phyloP scores from a whole-genome alignment of 768 basidiomycete genomes.

The Phlebiopsis flavidoalba region DNA sequence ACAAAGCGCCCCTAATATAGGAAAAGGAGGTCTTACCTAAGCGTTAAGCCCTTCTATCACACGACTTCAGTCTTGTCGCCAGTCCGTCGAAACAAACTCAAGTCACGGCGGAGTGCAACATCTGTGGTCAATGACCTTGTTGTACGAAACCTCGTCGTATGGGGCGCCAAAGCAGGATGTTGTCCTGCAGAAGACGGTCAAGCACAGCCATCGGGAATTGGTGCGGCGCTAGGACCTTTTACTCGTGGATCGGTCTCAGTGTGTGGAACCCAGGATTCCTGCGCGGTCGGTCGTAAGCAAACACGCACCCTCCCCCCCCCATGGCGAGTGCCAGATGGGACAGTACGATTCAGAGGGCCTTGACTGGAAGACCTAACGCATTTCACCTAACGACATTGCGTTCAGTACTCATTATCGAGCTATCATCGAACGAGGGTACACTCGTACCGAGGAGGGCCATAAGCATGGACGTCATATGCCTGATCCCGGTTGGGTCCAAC shows the following conservation, averaged over 20 bases:
- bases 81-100: constrained; percentile 40
- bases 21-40: constrained; percentile 28
- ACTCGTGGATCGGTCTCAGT: constrained; percentile 31
- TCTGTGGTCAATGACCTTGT: constrained; percentile 31
- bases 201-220: background rate
- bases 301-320: no score
- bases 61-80: constrained; percentile 55
- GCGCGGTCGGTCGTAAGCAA: constrained; percentile 39
- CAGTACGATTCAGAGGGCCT: constrained; percentile 33
- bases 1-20: background rate
- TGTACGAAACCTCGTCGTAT: constrained; percentile 25
- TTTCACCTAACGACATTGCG: constrained; percentile 15
- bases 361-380: constrained; percentile 20
- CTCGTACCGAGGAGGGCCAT: constrained; percentile 22
- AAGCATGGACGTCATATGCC: constrained; percentile 26
- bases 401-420: background rate
- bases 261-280: constrained; percentile 42
- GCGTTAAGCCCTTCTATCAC: constrained; percentile 55
- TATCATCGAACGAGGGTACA: background rate
- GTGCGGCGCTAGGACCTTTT: background rate
- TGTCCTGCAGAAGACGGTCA: constrained; percentile 15
- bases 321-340: constrained; percentile 37
- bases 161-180: constrained; percentile 26
- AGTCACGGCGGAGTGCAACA: constrained; percentile 39
- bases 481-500: constrained; percentile 23